Evolutionary conservation across 441 rosid species (phyloP).

Genomic region (Populus hybrid): DNA sequence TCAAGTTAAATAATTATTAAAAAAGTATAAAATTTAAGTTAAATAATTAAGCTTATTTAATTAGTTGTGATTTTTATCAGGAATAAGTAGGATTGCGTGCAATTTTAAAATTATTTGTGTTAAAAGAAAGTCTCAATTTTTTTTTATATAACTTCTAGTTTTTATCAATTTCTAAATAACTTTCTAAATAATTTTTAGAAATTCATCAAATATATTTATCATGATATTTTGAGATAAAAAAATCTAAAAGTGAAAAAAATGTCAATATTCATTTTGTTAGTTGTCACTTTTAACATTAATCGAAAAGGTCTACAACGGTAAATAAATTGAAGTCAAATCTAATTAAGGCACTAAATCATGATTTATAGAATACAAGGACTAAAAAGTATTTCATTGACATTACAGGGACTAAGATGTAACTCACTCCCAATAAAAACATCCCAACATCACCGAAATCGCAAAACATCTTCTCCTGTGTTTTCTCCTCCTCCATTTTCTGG

Average conservation of each 20-base stretch:
- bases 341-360: neutral
- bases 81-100: fast-evolving
- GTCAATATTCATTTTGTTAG: too few relatives aligned
- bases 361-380: neutral
- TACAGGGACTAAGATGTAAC: neutral
- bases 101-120: too few relatives aligned
- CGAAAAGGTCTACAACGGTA: neutral
- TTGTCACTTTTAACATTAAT: neutral
- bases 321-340: neutral
- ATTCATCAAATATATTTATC: too few relatives aligned
- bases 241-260: too few relatives aligned
- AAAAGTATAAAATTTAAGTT: too few relatives aligned
- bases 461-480: neutral
- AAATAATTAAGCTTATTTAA: too few relatives aligned
- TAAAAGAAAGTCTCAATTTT: too few relatives aligned
- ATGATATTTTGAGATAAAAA: too few relatives aligned
- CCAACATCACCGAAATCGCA: neutral
- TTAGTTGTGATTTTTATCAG: fast-evolving
- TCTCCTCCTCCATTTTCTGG: neutral
- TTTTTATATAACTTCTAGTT: too few relatives aligned
- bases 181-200: too few relatives aligned
- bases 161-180: too few relatives aligned
- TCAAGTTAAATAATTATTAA: too few relatives aligned
- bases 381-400: neutral
- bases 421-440: neutral